Base-by-base conservation (phyloP, 225 moss, liverwort and hornwort species). In the Polytrichum formosum region DNA sequence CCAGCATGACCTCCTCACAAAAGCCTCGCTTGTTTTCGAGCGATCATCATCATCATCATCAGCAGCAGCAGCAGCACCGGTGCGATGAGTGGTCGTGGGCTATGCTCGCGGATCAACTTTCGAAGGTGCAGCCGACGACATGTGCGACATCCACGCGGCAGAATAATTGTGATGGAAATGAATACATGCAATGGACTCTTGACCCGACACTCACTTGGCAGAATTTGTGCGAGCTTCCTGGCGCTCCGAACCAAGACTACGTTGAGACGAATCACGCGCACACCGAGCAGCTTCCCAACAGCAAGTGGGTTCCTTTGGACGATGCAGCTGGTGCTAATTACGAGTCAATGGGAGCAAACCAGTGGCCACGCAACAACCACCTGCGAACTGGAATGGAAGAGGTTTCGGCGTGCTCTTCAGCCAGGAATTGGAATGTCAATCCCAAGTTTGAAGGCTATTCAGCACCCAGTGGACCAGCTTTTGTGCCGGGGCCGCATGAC, bases 171-270 rank as follows among this genome's bases (percentile, higher is more conserved):
- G 46, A 46, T 46, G 46, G 46, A 46, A 46, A 46, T 13, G 13
- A 46, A 16, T 46, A 46, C 46, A 46, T 16, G 69, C 54, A 16
- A 28, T 55, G 18, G 68, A 69, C 13, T 56, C 56, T 5, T 13
- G 46, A 53, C n/a, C 25, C 21, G 37, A 2, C 5, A 8, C 67
- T 7, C 73, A 77, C 82, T 26, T 86, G 86, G 86, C 82, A 73
- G 69, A 75, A 73, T 31, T 67, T 86, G 20, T 82, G 82, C 18
- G 82, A 86, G 30, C 73, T 86, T 60, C 86, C 86, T 33, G 82
- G 72, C 31, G 77, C 70, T 26, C 80, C 77, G 75, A 72, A 75
- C 75, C 46, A 53, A 53, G 46, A 46, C 37, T 53, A n/a, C 21
- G 3, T 8, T 37, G 28, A 33, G 35, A 19, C 65, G 8, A 65